A percentile compares a stretch with the other conserved stretches of the same genome.
Evolutionary conservation across 2,329 filamentous ascomycete genomes (phyloP).

Genomic region (Parascedosporium putredinis): DNA sequence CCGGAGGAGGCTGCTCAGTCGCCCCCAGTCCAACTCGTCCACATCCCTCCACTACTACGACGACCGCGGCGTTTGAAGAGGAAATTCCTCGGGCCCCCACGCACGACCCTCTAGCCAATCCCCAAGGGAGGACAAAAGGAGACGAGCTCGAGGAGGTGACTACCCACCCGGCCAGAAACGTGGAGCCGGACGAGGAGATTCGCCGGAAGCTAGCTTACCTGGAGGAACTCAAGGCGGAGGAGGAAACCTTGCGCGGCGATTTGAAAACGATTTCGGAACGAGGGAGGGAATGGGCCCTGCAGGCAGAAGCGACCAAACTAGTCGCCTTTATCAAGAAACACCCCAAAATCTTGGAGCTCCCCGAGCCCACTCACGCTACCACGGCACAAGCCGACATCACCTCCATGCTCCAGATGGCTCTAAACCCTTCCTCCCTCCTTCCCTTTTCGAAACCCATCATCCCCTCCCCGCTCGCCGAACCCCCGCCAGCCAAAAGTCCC

Average conservation of each 20-base stretch:
- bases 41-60: too few species aligned
- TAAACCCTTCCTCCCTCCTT: slow-evolving; percentile 41
- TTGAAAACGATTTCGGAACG: slow-evolving; percentile 31
- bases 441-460: slow-evolving; percentile 34
- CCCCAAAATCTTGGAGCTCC: slow-evolving; percentile 25
- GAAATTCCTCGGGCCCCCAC: slow-evolving; percentile 6
- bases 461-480: slow-evolving; percentile 40
- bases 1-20: slow-evolving; percentile 7
- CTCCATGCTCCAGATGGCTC: slow-evolving; percentile 35
- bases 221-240: slow-evolving; percentile 43
- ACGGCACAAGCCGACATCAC: slow-evolving; percentile 18
- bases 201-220: slow-evolving; percentile 40
- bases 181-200: slow-evolving; percentile 30
- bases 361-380: slow-evolving; percentile 11
- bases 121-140: slow-evolving; percentile 6
- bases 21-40: too few species aligned
- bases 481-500: slow-evolving; percentile 16
- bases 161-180: slow-evolving; percentile 29
- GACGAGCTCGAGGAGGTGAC: slow-evolving; percentile 1
- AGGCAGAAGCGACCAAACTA: not conserved
- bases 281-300: slow-evolving; percentile 2
- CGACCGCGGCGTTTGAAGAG: too few species aligned
- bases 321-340: slow-evolving; percentile 16
- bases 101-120: not conserved
- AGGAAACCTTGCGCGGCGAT: slow-evolving; percentile 47